phyloP scores from a whole-genome alignment of 2,329 filamentous ascomycete species.

The Trichoderma afroharzianum region DNA sequence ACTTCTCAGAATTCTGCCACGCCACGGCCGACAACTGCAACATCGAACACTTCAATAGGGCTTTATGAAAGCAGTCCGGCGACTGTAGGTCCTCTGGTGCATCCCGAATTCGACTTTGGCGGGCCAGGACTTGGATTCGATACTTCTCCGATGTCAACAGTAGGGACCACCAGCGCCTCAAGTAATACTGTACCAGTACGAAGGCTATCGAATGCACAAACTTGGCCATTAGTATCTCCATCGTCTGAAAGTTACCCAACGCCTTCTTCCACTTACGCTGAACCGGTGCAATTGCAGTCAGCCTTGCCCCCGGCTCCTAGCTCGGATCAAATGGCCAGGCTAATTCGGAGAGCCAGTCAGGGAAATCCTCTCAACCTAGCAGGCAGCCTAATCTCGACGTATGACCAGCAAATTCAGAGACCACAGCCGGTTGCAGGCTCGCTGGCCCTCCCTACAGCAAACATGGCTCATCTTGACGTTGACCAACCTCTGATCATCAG shows the following conservation, averaged over 20 bases:
- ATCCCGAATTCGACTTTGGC: background rate
- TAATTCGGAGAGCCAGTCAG: constrained; percentile 37
- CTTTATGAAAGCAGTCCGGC: background rate
- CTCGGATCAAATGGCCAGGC: constrained; percentile 38
- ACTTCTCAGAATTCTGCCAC: constrained; percentile 18
- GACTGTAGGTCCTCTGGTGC: background rate
- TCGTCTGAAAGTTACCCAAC: constrained; percentile 19
- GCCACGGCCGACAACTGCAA: background rate
- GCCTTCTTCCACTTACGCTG: background rate
- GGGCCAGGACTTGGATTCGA: background rate
- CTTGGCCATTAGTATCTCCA: constrained; percentile 44
- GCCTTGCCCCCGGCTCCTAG: constrained; percentile 38
- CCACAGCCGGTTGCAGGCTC: constrained; percentile 5
- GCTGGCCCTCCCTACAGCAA: background rate
- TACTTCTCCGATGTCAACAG: constrained; percentile 12
- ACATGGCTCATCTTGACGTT: constrained; percentile 24
- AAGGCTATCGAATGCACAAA: constrained; percentile 36
- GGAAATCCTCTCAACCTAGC: constrained; percentile 41
- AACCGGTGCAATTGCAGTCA: constrained; percentile 19
- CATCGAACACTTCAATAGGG: background rate
- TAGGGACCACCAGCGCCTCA: constrained; percentile 23
- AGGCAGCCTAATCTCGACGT: constrained; percentile 34
- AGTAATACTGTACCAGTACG: constrained; percentile 20
- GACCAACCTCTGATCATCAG: constrained; percentile 60
- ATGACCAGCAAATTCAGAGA: background rate